These are phyloP conservation scores for Suillus variegatus DNA, from an alignment of 768 basidiomycete species.

Conservation along the genomic window DNA sequence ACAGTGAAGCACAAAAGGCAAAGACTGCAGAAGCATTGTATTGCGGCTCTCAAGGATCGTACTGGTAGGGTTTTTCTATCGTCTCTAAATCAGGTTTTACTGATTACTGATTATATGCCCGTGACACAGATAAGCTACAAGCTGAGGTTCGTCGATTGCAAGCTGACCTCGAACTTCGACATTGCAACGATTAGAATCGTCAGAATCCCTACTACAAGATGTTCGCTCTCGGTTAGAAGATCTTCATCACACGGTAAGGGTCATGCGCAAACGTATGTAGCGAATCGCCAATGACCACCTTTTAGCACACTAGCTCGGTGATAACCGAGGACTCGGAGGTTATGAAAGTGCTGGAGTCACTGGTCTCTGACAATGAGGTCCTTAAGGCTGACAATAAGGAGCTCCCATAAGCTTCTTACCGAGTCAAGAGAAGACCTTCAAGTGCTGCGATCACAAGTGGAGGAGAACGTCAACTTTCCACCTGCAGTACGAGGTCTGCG, in stretches of 20 bases:
- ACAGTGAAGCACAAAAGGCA: constrained; percentile 67
- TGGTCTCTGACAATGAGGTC: constrained; percentile 83
- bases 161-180: constrained; percentile 60
- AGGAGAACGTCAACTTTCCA: constrained; percentile 62
- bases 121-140: constrained; percentile 62
- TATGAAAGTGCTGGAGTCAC: constrained; percentile 72
- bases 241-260: constrained; percentile 58
- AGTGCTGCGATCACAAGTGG: constrained; percentile 69
- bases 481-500: constrained; percentile 45
- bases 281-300: constrained; percentile 6
- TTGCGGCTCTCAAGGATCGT: constrained; percentile 65
- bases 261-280: constrained; percentile 16
- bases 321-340: constrained; percentile 56
- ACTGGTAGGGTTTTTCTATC: constrained; percentile 45
- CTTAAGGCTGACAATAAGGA: constrained; percentile 83
- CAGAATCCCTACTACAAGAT: constrained; percentile 66
- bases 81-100: background rate
- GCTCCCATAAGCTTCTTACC: constrained; percentile 66
- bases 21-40: constrained; percentile 66
- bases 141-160: constrained; percentile 64
- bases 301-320: constrained; percentile 41
- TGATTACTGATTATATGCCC: constrained; percentile 5
- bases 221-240: constrained; percentile 63
- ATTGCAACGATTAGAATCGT: constrained; percentile 61
- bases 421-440: constrained; percentile 80